Base-by-base conservation (phyloP, 805 yeast species). In the Scheffersomyces lignosus region DNA sequence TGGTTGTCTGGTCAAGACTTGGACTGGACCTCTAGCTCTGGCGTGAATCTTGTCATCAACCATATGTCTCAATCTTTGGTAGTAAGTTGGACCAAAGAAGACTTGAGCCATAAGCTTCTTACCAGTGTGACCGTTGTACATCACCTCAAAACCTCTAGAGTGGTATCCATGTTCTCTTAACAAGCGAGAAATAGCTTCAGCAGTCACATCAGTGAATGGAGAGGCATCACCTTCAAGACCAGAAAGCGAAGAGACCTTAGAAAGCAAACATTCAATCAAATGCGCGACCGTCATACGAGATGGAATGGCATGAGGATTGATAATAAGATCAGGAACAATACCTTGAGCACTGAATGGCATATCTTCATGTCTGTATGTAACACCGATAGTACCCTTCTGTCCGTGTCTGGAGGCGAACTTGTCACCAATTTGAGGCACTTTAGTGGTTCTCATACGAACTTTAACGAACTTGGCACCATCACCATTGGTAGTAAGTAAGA, bases 251-350 rank as follows among this genome's bases (percentile, higher is more conserved):
- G 97, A 90, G 29, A 93, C 98, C 68, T 93, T 93, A 34, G 96
- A 85, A 53, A 93, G 73, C 63, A 93, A 73, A 84, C 99, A 93
- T 74, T 93, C 99, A 66, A 93, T 91, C 74, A 93, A 83, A 75
- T 93, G 98, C 33, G 99, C 99, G 43, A 93, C 99, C 27, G 99
- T 93, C 99, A 93, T 93, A 78, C 99, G 97, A 40, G 99, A 93
- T 51, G 99, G 99, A 78, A 93, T 93, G 60, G 98, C 99, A 68
- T 93, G 99, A 2, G 99, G 99, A 64, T 93, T 93, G 62, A 93
- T 93, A 56, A 93, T 88, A 59, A 93, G 75, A 70, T 93, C 99
- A 5, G 99, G 99, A 26, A 91, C 97, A 60, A 91, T 66, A 64
- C 99, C 99, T 63, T 91, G 95, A 3, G 87, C 75, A 6, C 95